Evolutionary conservation across 164 flowering plant species (phyloP).

Genomic region (Berberis thunbergii): DNA sequence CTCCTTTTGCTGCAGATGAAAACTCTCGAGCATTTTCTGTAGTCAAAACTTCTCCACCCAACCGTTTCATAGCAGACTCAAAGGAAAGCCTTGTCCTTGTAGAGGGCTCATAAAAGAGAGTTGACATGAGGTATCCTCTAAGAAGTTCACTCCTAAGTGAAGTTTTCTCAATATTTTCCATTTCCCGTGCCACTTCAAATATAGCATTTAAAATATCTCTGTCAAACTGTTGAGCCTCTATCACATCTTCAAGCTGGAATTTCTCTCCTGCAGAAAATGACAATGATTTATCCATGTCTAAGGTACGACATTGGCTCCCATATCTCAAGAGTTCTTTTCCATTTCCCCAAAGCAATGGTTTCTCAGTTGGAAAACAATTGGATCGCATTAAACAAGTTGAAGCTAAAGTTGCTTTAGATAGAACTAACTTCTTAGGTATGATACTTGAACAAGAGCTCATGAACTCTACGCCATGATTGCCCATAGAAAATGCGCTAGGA

Average conservation of each 20-base stretch:
- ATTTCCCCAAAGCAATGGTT: slow-evolving; percentile 12
- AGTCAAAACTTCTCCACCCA: slow-evolving; percentile 97
- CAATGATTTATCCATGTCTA: slow-evolving; percentile 19
- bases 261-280: slow-evolving; percentile 41
- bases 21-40: slow-evolving; percentile 99
- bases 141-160: slow-evolving; percentile 63
- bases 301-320: slow-evolving; percentile 23
- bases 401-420: slow-evolving; percentile 11
- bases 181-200: slow-evolving; percentile 79
- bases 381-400: slow-evolving; percentile 7
- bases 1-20: slow-evolving; percentile 98
- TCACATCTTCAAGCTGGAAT: slow-evolving; percentile 82
- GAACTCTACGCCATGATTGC: not conserved
- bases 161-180: slow-evolving; percentile 79
- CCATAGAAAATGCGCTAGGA: not conserved
- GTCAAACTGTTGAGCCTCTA: slow-evolving; percentile 94
- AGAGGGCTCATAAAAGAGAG: slow-evolving; percentile 97
- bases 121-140: slow-evolving; percentile 91
- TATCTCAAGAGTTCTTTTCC: slow-evolving; percentile 4
- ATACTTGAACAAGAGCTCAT: slow-evolving; percentile 5
- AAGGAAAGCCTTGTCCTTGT: slow-evolving; percentile 93
- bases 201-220: slow-evolving; percentile 64
- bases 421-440: slow-evolving; percentile 7
- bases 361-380: slow-evolving; percentile 10
- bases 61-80: slow-evolving; percentile 95